These are phyloP conservation scores for Jatropha multifida DNA, from an alignment of 441 rosid genomes.

Conservation along the genomic window DNA sequence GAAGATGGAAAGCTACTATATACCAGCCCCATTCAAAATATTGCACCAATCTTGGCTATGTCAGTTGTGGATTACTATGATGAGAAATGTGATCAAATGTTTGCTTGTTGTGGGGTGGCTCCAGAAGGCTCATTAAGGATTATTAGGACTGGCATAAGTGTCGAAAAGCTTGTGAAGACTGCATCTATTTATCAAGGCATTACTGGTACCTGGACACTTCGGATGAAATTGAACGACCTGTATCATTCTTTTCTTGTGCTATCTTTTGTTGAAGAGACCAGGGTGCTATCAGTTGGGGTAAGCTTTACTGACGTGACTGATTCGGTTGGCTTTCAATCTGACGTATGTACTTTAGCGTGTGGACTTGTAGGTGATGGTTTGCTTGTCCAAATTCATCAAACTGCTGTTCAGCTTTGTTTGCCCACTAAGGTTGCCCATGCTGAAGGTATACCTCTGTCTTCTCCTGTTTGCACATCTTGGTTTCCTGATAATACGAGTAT, in stretches of 20 bases:
- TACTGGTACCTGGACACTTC: slow-evolving; percentile 88
- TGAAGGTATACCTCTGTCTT: slow-evolving; percentile 68
- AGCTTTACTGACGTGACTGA: slow-evolving; percentile 96
- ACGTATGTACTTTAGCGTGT: slow-evolving; percentile 95
- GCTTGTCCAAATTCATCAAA: slow-evolving; percentile 85
- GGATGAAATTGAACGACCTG: slow-evolving; percentile 66
- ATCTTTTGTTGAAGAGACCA: slow-evolving; percentile 97
- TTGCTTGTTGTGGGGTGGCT: slow-evolving; percentile 95
- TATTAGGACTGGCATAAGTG: slow-evolving; percentile 81
- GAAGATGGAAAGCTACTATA: slow-evolving; percentile 62
- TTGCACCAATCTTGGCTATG: slow-evolving; percentile 93
- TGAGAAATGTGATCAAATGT: slow-evolving; percentile 89
- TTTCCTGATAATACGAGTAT: slow-evolving; percentile 69
- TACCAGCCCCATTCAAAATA: slow-evolving; percentile 71
- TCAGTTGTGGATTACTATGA: slow-evolving; percentile 80
- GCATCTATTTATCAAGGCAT: slow-evolving; percentile 90
- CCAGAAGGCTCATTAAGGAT: slow-evolving; percentile 96
- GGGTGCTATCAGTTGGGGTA: slow-evolving; percentile 90
- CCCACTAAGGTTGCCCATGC: slow-evolving; percentile 83
- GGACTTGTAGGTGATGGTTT: slow-evolving; percentile 85
- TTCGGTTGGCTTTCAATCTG: slow-evolving; percentile 89
- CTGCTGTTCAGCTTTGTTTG: slow-evolving; percentile 85
- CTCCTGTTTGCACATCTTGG: slow-evolving; percentile 87
- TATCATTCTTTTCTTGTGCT: slow-evolving; percentile 94
- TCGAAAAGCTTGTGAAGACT: slow-evolving; percentile 84